phyloP scores from a whole-genome alignment of 305 asterid species.

The Solanum hybrid region DNA sequence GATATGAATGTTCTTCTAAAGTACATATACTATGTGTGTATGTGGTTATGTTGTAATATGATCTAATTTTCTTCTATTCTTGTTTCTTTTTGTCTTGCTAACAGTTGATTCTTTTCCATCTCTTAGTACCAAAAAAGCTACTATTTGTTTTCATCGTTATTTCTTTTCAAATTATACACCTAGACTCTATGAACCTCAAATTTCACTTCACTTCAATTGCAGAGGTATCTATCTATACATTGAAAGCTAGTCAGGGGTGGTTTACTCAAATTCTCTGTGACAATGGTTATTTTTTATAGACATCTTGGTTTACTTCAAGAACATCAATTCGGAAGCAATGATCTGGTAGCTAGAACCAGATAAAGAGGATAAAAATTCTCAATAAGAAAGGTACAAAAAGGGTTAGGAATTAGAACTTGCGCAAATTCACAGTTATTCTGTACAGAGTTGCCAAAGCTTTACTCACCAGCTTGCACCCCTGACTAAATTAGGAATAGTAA shows the following conservation, averaged over 20 bases:
- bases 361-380: not conserved
- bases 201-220: not conserved
- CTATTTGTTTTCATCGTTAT: not conserved
- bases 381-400: not conserved
- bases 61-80: not conserved
- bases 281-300: not conserved
- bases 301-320: not conserved
- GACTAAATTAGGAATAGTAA: slow-evolving; percentile 1
- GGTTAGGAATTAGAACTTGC: not conserved
- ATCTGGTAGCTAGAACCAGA: not conserved
- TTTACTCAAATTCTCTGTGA: not conserved
- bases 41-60: not conserved
- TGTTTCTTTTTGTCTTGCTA: not conserved
- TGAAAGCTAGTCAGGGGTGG: not conserved
- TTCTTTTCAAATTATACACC: not conserved
- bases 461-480: slow-evolving; percentile 1
- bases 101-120: not conserved
- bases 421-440: not conserved
- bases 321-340: not conserved
- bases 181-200: not conserved
- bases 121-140: not conserved
- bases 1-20: not conserved
- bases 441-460: slow-evolving; percentile 5
- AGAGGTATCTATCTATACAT: not conserved
- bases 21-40: not conserved